phyloP scores from a whole-genome alignment of 345 rosid species.

The Dovyalis caffra region DNA sequence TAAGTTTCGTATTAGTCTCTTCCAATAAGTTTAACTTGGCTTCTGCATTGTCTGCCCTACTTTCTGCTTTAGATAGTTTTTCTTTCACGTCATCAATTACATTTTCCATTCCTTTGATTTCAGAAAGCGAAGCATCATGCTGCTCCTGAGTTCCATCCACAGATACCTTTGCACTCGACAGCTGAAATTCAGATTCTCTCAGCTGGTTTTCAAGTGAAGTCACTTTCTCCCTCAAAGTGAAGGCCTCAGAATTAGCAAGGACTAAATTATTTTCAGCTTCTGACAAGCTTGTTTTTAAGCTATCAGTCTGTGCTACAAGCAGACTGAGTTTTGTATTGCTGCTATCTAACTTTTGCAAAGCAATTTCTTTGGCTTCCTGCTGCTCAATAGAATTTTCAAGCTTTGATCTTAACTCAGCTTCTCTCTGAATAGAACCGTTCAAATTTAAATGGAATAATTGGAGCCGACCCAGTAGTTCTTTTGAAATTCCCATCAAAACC shows the following conservation, averaged over 20 bases:
- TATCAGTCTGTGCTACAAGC: constrained; percentile 48
- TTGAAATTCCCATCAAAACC: constrained; percentile 62
- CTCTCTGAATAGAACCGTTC: constrained; percentile 61
- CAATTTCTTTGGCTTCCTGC: constrained; percentile 53
- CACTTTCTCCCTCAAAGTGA: constrained; percentile 47
- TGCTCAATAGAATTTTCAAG: constrained; percentile 40
- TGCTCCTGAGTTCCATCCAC: constrained; percentile 27
- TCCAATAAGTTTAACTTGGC: constrained; percentile 40
- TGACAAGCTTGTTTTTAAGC: constrained; percentile 48
- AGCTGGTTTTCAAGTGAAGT: constrained; percentile 56
- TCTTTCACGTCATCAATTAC: constrained; percentile 43
- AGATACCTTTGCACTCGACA: constrained; percentile 24
- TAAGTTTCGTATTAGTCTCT: constrained; percentile 49
- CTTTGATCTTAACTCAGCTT: constrained; percentile 49
- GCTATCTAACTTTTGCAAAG: constrained; percentile 52
- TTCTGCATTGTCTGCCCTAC: constrained; percentile 55
- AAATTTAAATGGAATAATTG: constrained; percentile 65
- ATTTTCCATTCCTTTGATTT: constrained; percentile 34
- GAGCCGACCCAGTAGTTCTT: constrained; percentile 61
- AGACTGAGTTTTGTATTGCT: constrained; percentile 39
- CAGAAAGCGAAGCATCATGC: constrained; percentile 18
- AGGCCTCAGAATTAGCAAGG: constrained; percentile 51
- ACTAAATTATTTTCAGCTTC: constrained; percentile 57
- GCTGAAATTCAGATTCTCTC: constrained; percentile 35
- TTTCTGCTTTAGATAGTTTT: constrained; percentile 44